Conservation (phyloP, 73 alveolate genomes). For the Tetrahymena thermophila region DNA sequence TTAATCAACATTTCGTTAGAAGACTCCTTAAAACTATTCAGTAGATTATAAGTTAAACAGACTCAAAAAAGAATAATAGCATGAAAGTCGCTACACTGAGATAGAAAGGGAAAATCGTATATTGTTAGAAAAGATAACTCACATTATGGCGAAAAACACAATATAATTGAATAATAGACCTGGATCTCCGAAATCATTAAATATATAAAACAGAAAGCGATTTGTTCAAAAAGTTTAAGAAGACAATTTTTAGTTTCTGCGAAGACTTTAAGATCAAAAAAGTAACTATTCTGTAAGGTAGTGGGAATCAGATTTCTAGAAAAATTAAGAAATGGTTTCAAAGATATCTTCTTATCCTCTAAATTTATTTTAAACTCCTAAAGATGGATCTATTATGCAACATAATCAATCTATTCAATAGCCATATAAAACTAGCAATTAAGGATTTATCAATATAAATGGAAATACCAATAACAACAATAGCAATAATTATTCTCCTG, state of each 20-base stretch:
- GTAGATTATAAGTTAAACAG: constrained; percentile 33
- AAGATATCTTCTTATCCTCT: neutral
- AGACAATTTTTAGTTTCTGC: neutral
- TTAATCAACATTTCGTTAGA: constrained; percentile 23
- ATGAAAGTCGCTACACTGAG: constrained; percentile 61
- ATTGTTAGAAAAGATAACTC: constrained; percentile 53
- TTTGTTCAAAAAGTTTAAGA: neutral
- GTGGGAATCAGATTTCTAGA: neutral
- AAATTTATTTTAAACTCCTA: neutral
- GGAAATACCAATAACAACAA: neutral
- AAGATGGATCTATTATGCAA: neutral
- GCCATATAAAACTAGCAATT: neutral
- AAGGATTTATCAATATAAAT: neutral
- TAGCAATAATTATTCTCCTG: neutral
- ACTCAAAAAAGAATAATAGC: constrained; percentile 47
- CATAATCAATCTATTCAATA: neutral
- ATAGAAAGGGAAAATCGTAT: constrained; percentile 63
- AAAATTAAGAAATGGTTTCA: neutral
- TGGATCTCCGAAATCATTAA: neutral
- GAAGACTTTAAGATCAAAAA: neutral
- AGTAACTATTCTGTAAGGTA: neutral
- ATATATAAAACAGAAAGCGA: neutral
- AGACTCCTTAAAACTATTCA: constrained; percentile 30
- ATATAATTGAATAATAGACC: neutral
- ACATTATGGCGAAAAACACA: constrained; percentile 30